phyloP scores from a whole-genome alignment of 2,329 filamentous ascomycete genomes.

The Talaromyces albobiverticillius region DNA sequence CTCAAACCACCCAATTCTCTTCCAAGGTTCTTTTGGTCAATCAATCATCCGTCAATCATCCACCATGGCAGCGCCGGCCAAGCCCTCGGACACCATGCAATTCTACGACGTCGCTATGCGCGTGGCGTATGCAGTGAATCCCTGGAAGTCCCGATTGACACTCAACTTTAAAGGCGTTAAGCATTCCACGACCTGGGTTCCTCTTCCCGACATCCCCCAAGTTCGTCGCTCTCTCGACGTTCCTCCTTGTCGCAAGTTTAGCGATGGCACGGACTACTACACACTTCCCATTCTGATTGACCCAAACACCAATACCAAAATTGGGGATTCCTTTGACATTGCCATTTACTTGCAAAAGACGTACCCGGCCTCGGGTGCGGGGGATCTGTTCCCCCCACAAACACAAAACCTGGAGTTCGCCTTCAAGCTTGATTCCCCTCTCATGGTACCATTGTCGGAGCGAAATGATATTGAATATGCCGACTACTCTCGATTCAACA shows the following conservation, averaged over 20 bases:
- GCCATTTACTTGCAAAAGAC: conserved; percentile 56
- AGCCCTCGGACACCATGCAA: conserved; percentile 22
- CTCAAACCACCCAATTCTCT: too few relatives aligned
- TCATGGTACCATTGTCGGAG: conserved; percentile 41
- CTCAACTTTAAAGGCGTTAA: conserved; percentile 50
- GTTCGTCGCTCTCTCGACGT: conserved; percentile 49
- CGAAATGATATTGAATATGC: conserved; percentile 23
- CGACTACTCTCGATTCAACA: conserved; percentile 53
- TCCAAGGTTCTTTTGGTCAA: too few relatives aligned
- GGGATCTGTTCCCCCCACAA: conserved; percentile 49
- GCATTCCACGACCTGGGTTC: conserved; percentile 53
- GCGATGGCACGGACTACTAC: conserved; percentile 57
- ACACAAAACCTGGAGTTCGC: conserved; percentile 38
- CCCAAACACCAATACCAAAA: conserved; percentile 31
- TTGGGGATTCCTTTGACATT: conserved; percentile 67
- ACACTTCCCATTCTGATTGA: conserved; percentile 61
- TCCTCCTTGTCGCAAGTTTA: conserved; percentile 52
- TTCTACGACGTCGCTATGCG: conserved; percentile 50
- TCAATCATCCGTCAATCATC: too few relatives aligned
- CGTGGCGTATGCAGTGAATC: conserved; percentile 45
- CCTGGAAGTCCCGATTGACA: conserved; percentile 51
- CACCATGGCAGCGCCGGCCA: neutral
- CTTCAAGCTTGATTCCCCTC: conserved; percentile 19
- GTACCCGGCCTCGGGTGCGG: conserved; percentile 47
- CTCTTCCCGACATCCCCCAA: conserved; percentile 50